These are phyloP conservation scores for Entelexis sorbosivorans DNA, from an alignment of 1,139 yeast genomes.

Conservation along the genomic window DNA sequence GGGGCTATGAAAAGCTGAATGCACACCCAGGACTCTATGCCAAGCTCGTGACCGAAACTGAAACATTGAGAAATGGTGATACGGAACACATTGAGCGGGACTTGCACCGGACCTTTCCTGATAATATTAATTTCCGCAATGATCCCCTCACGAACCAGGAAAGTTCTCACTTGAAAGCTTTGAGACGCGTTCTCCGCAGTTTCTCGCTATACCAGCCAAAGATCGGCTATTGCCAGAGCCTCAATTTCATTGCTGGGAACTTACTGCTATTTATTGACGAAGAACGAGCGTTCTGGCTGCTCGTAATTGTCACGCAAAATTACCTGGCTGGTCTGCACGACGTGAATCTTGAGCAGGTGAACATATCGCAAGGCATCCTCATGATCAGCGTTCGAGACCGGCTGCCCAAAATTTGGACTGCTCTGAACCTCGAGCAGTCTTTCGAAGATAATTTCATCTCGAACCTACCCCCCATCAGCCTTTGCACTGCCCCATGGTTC, in stretches of 20 bases:
- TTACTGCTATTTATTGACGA: conserved; percentile 74
- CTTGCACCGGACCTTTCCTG: conserved; percentile 87
- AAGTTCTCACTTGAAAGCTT: conserved; percentile 53
- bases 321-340: conserved; percentile 90
- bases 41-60: conserved; percentile 47
- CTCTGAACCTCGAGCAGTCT: conserved; percentile 35
- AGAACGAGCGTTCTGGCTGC: conserved; percentile 90
- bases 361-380: conserved; percentile 86
- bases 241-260: conserved; percentile 83
- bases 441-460: conserved; percentile 54
- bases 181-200: conserved; percentile 71
- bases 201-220: conserved; percentile 81
- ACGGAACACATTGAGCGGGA: conserved; percentile 91
- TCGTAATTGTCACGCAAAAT: conserved; percentile 74
- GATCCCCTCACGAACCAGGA: conserved; percentile 34
- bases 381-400: conserved; percentile 79
- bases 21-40: conserved; percentile 66
- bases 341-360: conserved; percentile 82
- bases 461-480: conserved; percentile 77
- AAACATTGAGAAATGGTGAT: conserved; percentile 48
- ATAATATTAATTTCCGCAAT: conserved; percentile 60
- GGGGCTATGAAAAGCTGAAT: conserved; percentile 66
- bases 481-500: conserved; percentile 95
- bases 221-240: conserved; percentile 90
- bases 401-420: conserved; percentile 69